Evolutionary conservation across 306 rosid genomes (phyloP).

Genomic region (Carpinus viminea): DNA sequence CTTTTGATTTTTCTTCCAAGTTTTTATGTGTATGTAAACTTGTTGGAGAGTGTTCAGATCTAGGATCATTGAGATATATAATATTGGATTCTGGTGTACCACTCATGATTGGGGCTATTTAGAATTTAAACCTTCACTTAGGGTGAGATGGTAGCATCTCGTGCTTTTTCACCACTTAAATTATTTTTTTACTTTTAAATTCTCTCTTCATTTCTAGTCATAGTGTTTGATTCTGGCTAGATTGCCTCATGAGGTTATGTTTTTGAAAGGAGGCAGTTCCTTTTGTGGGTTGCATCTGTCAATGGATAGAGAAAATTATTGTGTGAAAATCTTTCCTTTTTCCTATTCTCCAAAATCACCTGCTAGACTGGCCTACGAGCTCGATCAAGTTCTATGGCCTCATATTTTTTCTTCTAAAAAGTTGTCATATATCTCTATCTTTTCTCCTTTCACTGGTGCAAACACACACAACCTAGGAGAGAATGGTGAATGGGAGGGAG

Average conservation of each 20-base stretch:
- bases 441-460: not conserved
- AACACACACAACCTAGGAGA: not conserved
- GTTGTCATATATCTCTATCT: not conserved
- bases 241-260: not conserved
- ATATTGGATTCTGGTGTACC: not conserved
- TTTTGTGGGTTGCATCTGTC: not conserved
- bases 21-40: not conserved
- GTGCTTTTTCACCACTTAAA: not conserved
- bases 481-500: not conserved
- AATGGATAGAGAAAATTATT: not conserved
- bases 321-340: constrained; percentile 3
- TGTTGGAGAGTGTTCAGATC: not conserved
- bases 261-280: not conserved
- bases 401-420: not conserved
- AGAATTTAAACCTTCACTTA: not conserved
- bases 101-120: not conserved
- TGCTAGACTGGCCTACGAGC: no score
- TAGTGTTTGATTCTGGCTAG: not conserved
- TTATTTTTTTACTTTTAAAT: not conserved
- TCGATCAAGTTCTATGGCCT: not conserved
- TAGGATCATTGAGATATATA: not conserved
- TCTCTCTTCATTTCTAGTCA: not conserved
- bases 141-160: not conserved
- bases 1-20: constrained; percentile 9
- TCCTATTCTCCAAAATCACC: not conserved